Evolutionary conservation across 441 rosid genomes (phyloP).

Genomic region (Geranium incanum): DNA sequence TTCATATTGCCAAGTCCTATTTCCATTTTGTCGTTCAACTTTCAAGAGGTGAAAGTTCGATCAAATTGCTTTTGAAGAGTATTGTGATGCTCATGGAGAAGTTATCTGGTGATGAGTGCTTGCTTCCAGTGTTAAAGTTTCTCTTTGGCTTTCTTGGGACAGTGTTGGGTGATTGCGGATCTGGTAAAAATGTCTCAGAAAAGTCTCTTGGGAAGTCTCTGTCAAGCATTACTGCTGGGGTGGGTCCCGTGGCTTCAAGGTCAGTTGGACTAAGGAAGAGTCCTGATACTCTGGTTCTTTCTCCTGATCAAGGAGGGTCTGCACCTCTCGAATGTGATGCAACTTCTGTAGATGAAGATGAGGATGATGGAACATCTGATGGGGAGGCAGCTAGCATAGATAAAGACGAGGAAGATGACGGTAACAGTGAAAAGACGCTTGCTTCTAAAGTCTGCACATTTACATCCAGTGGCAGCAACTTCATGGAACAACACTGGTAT

Average conservation of each 20-base stretch:
- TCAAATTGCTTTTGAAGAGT: slow-evolving; percentile 66
- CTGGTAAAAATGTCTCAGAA: slow-evolving; percentile 43
- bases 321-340: slow-evolving; percentile 90
- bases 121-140: slow-evolving; percentile 83
- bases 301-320: slow-evolving; percentile 69
- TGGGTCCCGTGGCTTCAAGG: slow-evolving; percentile 53
- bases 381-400: slow-evolving; percentile 98
- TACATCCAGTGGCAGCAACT: slow-evolving; percentile 99
- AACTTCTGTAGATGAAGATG: slow-evolving; percentile 96
- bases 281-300: slow-evolving; percentile 65
- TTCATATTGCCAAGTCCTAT: slow-evolving; percentile 69
- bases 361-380: slow-evolving; percentile 99
- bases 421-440: slow-evolving; percentile 83
- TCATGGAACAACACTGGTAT: slow-evolving; percentile 99
- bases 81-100: slow-evolving; percentile 68
- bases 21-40: slow-evolving; percentile 81
- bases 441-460: slow-evolving; percentile 98
- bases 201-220: slow-evolving; percentile 48
- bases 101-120: slow-evolving; percentile 60
- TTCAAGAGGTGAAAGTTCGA: slow-evolving; percentile 59
- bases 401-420: slow-evolving; percentile 97
- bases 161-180: slow-evolving; percentile 62
- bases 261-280: slow-evolving; percentile 62
- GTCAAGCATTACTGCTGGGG: slow-evolving; percentile 35
- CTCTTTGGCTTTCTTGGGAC: slow-evolving; percentile 83